Evolutionary conservation across 352 stramenopile genomes (phyloP), one percentile per base, ranked within the genome.

Genomic region (Globisporangium mamillatum): DNA sequence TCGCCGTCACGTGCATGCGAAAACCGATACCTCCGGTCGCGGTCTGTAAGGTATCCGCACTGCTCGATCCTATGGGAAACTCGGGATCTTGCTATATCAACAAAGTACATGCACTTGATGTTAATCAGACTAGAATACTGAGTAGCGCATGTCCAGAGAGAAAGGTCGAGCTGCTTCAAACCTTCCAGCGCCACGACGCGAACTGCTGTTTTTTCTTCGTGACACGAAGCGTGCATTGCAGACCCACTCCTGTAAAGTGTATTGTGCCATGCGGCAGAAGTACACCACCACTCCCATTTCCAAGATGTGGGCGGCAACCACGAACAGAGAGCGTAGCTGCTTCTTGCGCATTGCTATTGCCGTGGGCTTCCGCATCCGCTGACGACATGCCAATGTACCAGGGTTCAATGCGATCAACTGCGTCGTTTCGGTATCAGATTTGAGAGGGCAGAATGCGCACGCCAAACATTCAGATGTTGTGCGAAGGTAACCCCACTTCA

Each of bases 101-200:
- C n/a, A 6, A 18, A 50, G 16, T 18, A 22, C 41, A 50, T 10
- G 18, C 18, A 9, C 2, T 20, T 22, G 4, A 2, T 18, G 4
- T 48, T 48, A 50, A 16, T 4, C 16, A 9, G 41, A 50, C 6
- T 50, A 22, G 41, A n/a, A 10, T 14, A 50, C 41, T 20, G 29
- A 32, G 4, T 32, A 32, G 8, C 29, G 29, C 29, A 32, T 32
- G 29, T 32, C 29, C 29, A 32, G 4, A 32, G 29, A 32, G 29
- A 32, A 32, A 32, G 8, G 4, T 32, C 29, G 29, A 32, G 29
- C 4, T 32, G 29, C 29, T 32, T 32, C 29, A 25, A 24, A 70
- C 64, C 64, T 70, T 53, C 57, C 64, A 65, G 18, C 20, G 16
- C 64, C 64, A 70, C n/a, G 16, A 53, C 8, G 46, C 8, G 18